Base-by-base conservation (phyloP, 495 filamentous ascomycete genomes). In the Letharia columbiana region DNA sequence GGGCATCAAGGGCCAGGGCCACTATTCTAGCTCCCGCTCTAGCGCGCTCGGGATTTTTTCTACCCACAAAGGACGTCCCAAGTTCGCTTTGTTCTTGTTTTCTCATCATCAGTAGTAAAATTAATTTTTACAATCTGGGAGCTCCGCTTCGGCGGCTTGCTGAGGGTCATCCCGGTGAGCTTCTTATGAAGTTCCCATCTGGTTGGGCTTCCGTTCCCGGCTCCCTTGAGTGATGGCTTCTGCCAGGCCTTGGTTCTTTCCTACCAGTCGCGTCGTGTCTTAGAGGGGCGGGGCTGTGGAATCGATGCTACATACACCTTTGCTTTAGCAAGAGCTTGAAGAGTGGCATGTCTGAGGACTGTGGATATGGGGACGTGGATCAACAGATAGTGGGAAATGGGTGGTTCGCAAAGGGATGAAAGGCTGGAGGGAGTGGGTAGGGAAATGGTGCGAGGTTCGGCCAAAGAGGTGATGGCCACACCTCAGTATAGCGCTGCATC, bases 61-160 rank as follows among this genome's bases (percentile, higher is more conserved):
- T 28, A 28, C 39, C 31, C 60, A 62, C 45, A 62, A 54, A 40
- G 44, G 20, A 37, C 69, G 54, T 42, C 20, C 15, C 40, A 40
- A 33, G 6, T 52, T 64, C 28, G 39, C 28, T 23, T 40, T 66
- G 6, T 62, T 59, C 66, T 66, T 71, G 57, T 64, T 73, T 12
- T 63, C 65, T 28, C 59, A 63, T 68, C 71, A 75, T 74, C 73
- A 74, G 72, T 73, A 72, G 73, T 69, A 70, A 70, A 70, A 69
- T 61, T 66, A 63, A 68, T 66, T 58, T 67, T 59, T 70, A 65
- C 65, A 64, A 40, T 52, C 52, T 75, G 70, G 73, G 70, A 66
- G 73, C 69, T 74, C 73, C 71, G 67, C 71, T 73, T 56, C 69
- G 63, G 73, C 67, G 73, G 73, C 73, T 73, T 72, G 73, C 71